phyloP scores from a whole-genome alignment of 1,284 basidiomycete species.

The Ustilago sp. region DNA sequence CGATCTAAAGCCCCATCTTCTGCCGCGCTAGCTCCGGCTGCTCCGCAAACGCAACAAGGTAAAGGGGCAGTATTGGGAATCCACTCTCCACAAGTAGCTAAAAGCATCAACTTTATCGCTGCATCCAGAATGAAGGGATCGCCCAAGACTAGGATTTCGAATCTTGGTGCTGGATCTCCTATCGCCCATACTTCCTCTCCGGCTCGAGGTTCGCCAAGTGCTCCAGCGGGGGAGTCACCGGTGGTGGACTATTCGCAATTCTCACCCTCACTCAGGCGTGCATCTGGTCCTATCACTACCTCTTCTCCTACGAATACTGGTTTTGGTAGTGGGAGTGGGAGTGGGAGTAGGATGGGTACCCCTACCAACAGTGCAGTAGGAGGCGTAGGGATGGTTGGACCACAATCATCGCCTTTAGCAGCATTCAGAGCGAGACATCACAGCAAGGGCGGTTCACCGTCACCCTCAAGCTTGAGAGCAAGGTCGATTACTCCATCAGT shows the following conservation, averaged over 20 bases:
- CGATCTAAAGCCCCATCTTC: constrained; percentile 9
- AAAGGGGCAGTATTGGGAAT: constrained; percentile 23
- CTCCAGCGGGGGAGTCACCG: not conserved
- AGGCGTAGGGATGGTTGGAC: not conserved
- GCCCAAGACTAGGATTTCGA: constrained; percentile 37
- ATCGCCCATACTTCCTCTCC: constrained; percentile 20
- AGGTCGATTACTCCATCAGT: constrained; percentile 14
- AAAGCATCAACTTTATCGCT: constrained; percentile 46
- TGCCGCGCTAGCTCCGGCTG: not conserved
- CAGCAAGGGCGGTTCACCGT: not conserved
- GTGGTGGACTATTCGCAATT: constrained; percentile 43
- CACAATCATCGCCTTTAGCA: constrained; percentile 73
- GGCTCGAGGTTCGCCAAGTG: constrained; percentile 6
- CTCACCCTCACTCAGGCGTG: constrained; percentile 28
- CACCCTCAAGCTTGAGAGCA: constrained; percentile 9
- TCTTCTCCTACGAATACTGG: constrained; percentile 5
- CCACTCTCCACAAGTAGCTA: constrained; percentile 37
- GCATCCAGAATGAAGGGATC: constrained; percentile 40
- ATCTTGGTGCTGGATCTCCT: constrained; percentile 39
- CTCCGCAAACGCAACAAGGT: not conserved
- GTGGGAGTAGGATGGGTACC: constrained; percentile 1
- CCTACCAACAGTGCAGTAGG: not conserved
- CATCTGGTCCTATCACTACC: not conserved
- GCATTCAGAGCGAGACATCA: constrained; percentile 74
- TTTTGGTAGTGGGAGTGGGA: not conserved